Percentiles rank a stretch among this genome's conserved stretches.
phyloP scores from a whole-genome alignment of 345 rosid species.

The Euphorbia pulcherrima region DNA sequence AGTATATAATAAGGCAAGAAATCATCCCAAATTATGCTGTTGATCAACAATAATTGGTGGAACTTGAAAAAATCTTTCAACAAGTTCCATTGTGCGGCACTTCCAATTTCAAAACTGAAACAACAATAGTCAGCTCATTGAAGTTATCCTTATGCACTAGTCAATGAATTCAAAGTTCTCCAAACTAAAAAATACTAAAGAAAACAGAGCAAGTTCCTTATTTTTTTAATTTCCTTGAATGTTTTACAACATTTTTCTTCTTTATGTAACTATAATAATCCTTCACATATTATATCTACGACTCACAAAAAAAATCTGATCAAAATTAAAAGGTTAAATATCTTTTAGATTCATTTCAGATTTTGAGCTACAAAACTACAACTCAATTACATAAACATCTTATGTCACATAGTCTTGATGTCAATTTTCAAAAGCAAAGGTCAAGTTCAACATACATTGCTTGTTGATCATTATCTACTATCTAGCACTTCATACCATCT shows the following conservation, averaged over 20 bases:
- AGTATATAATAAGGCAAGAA: neutral
- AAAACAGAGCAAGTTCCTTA: neutral
- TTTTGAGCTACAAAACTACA: neutral
- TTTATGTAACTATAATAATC: neutral
- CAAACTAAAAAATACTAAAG: neutral
- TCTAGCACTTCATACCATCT: constrained; percentile 1
- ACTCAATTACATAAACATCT: neutral
- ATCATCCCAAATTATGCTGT: neutral
- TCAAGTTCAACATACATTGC: neutral
- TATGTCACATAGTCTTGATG: neutral
- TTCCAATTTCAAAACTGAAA: neutral
- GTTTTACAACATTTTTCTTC: neutral
- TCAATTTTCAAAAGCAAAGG: neutral
- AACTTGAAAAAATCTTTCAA: neutral
- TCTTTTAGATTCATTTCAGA: neutral
- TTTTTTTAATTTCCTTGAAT: neutral
- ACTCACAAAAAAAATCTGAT: neutral
- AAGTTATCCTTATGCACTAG: neutral
- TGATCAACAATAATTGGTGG: neutral
- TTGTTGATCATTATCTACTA: neutral
- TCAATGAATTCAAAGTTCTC: neutral
- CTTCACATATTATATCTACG: neutral
- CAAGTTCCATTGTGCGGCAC: neutral
- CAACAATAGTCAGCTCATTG: neutral
- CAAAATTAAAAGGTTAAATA: neutral